Percentiles rank a stretch among this genome's conserved stretches.
Conservation (phyloP, 164 flowering plant species). For the Litsea cubeba region DNA sequence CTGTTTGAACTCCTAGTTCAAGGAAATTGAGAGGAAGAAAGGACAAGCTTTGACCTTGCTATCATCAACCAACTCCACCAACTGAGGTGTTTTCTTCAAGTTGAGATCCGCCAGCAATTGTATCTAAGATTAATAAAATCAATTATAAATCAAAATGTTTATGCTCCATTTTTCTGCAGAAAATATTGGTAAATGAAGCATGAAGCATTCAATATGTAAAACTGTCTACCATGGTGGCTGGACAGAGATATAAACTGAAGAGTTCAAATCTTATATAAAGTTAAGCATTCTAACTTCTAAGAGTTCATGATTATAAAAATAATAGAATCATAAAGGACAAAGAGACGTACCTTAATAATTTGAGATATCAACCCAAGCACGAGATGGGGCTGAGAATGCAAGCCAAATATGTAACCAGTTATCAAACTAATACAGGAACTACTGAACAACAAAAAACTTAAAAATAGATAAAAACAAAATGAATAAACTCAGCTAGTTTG, state of each 20-base stretch:
- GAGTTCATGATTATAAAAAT: neutral
- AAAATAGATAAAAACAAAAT: neutral
- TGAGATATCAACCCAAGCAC: slow-evolving; percentile 89
- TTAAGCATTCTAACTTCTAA: neutral
- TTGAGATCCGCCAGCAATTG: slow-evolving; percentile 94
- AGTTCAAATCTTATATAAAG: neutral
- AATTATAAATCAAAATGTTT: neutral
- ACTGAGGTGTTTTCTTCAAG: slow-evolving; percentile 85
- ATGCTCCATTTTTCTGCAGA: neutral
- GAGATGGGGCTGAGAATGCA: slow-evolving; percentile 75
- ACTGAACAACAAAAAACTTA: neutral
- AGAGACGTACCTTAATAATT: slow-evolving; percentile 68
- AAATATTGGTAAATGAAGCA: neutral
- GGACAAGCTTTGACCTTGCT: slow-evolving; percentile 42
- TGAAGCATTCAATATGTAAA: neutral
- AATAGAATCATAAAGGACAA: neutral
- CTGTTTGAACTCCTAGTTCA: neutral
- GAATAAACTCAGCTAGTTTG: neutral
- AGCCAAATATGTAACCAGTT: slow-evolving; percentile 13
- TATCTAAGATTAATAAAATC: slow-evolving; percentile 39
- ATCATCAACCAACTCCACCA: slow-evolving; percentile 84
- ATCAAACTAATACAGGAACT: neutral
- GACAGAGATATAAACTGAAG: neutral
- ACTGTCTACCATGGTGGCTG: neutral
- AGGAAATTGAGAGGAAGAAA: neutral